Base-by-base conservation (phyloP, 2,329 filamentous ascomycete genomes). In the Corinectria fuckeliana region DNA sequence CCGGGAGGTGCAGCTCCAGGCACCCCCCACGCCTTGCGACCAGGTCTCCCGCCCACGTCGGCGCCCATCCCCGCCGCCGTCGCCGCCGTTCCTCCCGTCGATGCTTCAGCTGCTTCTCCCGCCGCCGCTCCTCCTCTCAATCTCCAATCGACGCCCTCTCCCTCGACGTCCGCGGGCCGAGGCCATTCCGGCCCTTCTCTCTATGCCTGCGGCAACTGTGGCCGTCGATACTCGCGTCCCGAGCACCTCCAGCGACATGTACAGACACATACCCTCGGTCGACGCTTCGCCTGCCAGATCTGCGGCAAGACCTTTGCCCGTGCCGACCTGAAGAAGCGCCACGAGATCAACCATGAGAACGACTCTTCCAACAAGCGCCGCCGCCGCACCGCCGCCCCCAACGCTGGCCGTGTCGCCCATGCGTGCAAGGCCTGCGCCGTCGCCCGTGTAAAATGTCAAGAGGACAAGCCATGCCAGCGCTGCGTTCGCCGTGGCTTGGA, bases 371-470 rank as follows among this genome's bases (percentile, higher is more conserved):
- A 81, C 64, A 82, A 80, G 65, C 75, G 81, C 30, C 77, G 82
- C 32, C 77, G 81, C 11, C 78, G 78, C 50, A 76, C 77, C 41
- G 71, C 79, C 1, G 79, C 79, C 1, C 78, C 80, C 3, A 78
- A 75, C 14, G 75, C 79, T 2, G 78, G 80, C 18, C 80, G 83
- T 11, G 83, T 85, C 10, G 81, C 79, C 9, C 81, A 84, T 62
- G 83, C 83, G 13, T 85, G 83, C 62, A 77, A 78, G 21, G 73
- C 80, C 9, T 85, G 83, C 62, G 82, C 83, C 3, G 70, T 77
- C 16, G 82, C 83, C 10, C 76, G 83, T 18, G 81, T 85, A 42
- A 85, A 85, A 64, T 85, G 83, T 60, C 82, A 84, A 60, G 83
- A 85, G 56, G 68, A 75, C 20, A 85, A 85, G 70, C 83, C 83